Conservation (phyloP, 2,329 filamentous ascomycete species). For the Madurella fahalii region DNA sequence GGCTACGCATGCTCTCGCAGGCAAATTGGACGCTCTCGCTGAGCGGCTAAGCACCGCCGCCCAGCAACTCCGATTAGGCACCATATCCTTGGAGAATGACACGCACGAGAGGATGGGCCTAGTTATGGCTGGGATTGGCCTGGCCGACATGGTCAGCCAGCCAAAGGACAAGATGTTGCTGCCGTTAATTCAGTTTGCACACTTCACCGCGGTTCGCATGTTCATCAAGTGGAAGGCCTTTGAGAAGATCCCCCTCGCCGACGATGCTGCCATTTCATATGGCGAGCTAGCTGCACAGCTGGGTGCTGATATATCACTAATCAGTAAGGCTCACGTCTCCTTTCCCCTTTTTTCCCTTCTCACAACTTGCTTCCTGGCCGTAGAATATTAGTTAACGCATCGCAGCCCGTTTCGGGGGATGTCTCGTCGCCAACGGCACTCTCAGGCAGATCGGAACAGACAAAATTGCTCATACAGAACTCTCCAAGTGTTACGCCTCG, state of each 20-base stretch:
- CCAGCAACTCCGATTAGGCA: not conserved
- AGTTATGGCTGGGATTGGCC: conserved; percentile 6
- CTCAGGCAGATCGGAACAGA: conserved; percentile 22
- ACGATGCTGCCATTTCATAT: conserved; percentile 27
- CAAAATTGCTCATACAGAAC: conserved; percentile 24
- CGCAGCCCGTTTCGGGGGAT: conserved; percentile 22
- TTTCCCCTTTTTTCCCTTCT: too few relatives aligned
- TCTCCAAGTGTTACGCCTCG: conserved; percentile 19
- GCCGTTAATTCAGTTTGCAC: conserved; percentile 6
- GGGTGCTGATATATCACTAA: conserved; percentile 27
- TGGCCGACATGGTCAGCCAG: conserved; percentile 10
- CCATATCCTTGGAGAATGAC: not conserved
- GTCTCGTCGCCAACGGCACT: conserved; percentile 21
- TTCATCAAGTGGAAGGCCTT: conserved; percentile 34
- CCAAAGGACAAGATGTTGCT: conserved; percentile 19
- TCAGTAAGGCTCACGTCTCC: conserved; percentile 19
- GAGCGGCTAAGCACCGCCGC: not conserved
- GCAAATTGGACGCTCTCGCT: conserved; percentile 1
- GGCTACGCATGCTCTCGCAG: not conserved
- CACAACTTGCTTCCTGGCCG: not conserved
- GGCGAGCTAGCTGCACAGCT: conserved; percentile 28
- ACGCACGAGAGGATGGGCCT: not conserved
- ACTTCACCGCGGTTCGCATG: conserved; percentile 25
- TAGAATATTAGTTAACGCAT: not conserved
- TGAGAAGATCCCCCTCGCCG: conserved; percentile 28